Percentiles rank a stretch among this genome's conserved stretches.
phyloP scores from a whole-genome alignment of 1,139 yeast species.

The Pichiaceae sp. region DNA sequence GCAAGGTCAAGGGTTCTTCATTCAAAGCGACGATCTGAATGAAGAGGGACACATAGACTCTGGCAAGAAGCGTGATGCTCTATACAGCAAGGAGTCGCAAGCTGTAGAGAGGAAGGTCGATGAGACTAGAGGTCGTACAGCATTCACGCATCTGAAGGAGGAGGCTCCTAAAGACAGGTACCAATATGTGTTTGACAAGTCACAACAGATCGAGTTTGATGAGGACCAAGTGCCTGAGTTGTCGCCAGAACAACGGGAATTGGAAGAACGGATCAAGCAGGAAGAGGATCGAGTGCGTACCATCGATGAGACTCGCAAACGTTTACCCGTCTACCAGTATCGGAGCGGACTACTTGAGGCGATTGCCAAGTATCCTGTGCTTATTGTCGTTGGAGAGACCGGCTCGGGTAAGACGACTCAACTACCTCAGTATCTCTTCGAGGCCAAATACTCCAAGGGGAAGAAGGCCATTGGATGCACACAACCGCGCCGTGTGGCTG shows the following conservation, averaged over 20 bases:
- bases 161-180: constrained; percentile 43
- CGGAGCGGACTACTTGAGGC: constrained; percentile 57
- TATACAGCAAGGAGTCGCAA: constrained; percentile 22
- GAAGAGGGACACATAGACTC: constrained; percentile 45
- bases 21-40: constrained; percentile 50
- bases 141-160: constrained; percentile 21
- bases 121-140: constrained; percentile 50
- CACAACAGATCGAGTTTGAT: constrained; percentile 55
- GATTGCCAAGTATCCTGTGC: constrained; percentile 56
- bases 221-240: constrained; percentile 14
- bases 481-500: constrained; percentile 95
- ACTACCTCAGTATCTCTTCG: constrained; percentile 79
- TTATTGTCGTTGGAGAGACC: constrained; percentile 91
- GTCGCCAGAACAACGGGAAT: constrained; percentile 10
- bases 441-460: constrained; percentile 62
- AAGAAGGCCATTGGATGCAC: constrained; percentile 68
- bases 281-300: constrained; percentile 34
- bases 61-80: constrained; percentile 38
- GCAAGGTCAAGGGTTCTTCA: constrained; percentile 27
- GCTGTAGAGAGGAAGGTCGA: constrained; percentile 29
- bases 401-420: constrained; percentile 98
- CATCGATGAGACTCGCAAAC: constrained; percentile 42
- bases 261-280: constrained; percentile 28
- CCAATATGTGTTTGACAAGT: constrained; percentile 64
- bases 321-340: constrained; percentile 71